phyloP scores from a whole-genome alignment of 192 early-diverging fungal genomes.

The Coemansia nantahalensis region DNA sequence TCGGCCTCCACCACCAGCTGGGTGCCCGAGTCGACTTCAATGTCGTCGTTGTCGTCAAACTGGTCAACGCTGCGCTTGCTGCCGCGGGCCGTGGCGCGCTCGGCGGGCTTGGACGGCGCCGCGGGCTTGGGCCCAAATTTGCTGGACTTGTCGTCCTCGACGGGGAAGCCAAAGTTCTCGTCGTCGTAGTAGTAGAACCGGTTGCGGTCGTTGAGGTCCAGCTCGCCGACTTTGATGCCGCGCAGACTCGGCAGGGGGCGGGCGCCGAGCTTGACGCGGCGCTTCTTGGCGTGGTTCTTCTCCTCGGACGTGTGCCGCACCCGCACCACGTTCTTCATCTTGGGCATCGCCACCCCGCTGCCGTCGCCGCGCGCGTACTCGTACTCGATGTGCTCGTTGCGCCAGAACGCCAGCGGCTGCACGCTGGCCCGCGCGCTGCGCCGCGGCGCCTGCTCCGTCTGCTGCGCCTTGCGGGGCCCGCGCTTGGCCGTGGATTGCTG shows the following conservation, averaged over 20 bases:
- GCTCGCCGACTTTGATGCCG: conserved; percentile 20
- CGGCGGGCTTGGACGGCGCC: conserved; percentile 7
- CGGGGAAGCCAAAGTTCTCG: conserved; percentile 39
- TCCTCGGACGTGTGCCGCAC: conserved; percentile 49
- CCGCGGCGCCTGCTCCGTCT: conserved; percentile 15
- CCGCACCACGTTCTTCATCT: conserved; percentile 42
- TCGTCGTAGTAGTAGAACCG: conserved; percentile 49
- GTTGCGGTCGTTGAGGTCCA: conserved; percentile 24
- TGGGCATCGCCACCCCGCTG: conserved; percentile 19
- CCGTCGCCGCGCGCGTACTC: conserved; percentile 16
- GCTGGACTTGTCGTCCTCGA: conserved; percentile 8
- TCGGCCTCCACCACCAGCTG: conserved; percentile 8
- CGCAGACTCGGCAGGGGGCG: conserved; percentile 19
- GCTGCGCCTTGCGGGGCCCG: background rate
- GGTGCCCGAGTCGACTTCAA: conserved; percentile 15
- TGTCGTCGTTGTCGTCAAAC: conserved; percentile 40
- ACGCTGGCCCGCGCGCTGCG: conserved; percentile 41
- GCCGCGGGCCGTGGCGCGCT: background rate
- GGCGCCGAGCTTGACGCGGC: conserved; percentile 8
- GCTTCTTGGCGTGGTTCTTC: conserved; percentile 34
- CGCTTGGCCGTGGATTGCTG: conserved; percentile 1
- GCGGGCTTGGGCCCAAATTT: conserved; percentile 23
- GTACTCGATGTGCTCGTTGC: conserved; percentile 53
- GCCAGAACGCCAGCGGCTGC: conserved; percentile 45
- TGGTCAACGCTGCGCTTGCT: conserved; percentile 14